Base-by-base conservation (phyloP, 495 filamentous ascomycete genomes). In the Parachaetomium inaequale region DNA sequence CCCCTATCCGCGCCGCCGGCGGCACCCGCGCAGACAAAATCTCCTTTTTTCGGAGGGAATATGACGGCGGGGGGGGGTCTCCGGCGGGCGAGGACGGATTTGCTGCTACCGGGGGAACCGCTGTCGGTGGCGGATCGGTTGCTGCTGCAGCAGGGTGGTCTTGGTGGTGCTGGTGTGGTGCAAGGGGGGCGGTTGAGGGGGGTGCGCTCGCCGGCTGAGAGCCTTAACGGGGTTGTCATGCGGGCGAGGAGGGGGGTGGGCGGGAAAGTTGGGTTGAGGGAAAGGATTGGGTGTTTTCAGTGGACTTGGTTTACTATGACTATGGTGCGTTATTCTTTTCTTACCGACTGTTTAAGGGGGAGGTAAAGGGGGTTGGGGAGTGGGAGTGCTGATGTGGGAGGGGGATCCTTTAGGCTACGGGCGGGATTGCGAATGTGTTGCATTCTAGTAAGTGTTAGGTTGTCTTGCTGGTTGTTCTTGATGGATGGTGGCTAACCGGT, bases 401-500 rank as follows among this genome's bases (percentile, higher is more conserved):
- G 19, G 19, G 23, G 19, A 0, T n/a, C 28, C 2, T 38, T 31
- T 52, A 78, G 76, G 90, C 91, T 3, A 94, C 91, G 0, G 91
- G 91, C 14, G 91, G 91, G 0, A 78, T 96, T 62, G 87, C 90
- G 10, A 94, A 93, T 75, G 88, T 91, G 12, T 69, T 94, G 55
- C 81, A 88, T 67, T 78, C 81, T 25, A 81, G 89, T 91, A 81
- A 64, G 75, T 72, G 29, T 56, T n/a, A 40, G 14, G 23, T 25
- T 34, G 34, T 29, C 49, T 34, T 55, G 19, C 29, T 64, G 4
- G 25, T 25, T 62, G 2, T 29, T 51, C 6, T 23, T 49, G 21
- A 36, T n/a, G 14, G 14, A n/a, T 8, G 4, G 19, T 5, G 25
- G 25, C 34, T 58, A 28, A 63, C 58, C 7, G 10, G 49, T 52